Conservation (phyloP, 2,329 filamentous ascomycete genomes). For the Coniosporium tulheliwenetii region DNA sequence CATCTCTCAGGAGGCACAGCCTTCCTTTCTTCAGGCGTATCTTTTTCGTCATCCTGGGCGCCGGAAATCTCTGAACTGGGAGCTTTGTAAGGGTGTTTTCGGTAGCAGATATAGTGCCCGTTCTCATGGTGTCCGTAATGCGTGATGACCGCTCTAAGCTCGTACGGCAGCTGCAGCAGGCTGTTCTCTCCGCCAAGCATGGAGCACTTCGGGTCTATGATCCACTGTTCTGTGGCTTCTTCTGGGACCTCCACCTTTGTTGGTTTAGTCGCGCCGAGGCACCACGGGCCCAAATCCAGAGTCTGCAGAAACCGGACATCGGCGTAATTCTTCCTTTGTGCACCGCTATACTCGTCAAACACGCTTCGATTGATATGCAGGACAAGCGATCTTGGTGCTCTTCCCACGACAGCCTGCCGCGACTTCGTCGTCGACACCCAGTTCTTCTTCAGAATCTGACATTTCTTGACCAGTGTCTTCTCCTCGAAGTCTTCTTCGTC, state of each 20-base stretch:
- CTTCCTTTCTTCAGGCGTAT: constrained; percentile 10
- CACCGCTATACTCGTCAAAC: constrained; percentile 70
- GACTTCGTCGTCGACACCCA: constrained; percentile 71
- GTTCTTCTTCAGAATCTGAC: constrained; percentile 39
- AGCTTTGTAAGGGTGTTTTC: constrained; percentile 41
- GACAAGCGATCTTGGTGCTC: constrained; percentile 64
- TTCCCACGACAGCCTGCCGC: constrained; percentile 71
- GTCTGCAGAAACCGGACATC: constrained; percentile 58
- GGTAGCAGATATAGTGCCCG: constrained; percentile 88
- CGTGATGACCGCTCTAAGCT: constrained; percentile 69
- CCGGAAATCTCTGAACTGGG: neutral
- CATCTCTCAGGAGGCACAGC: constrained; percentile 38
- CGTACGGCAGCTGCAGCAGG: constrained; percentile 39
- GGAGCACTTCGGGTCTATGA: constrained; percentile 49
- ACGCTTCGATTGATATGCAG: constrained; percentile 86
- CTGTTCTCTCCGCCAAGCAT: constrained; percentile 47
- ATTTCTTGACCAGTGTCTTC: constrained; percentile 27
- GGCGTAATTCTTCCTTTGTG: constrained; percentile 70
- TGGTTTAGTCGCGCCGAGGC: constrained; percentile 37
- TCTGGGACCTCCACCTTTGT: constrained; percentile 13
- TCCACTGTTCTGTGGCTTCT: constrained; percentile 48
- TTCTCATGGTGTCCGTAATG: constrained; percentile 88
- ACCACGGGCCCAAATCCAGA: constrained; percentile 74
- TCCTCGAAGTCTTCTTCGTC: constrained; percentile 67
- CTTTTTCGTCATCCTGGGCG: constrained; percentile 4